Percentiles rank a stretch among this genome's conserved stretches.
Evolutionary conservation across 106 monocot genomes (phyloP).

Genomic region (Acanthochlamys bracteata): DNA sequence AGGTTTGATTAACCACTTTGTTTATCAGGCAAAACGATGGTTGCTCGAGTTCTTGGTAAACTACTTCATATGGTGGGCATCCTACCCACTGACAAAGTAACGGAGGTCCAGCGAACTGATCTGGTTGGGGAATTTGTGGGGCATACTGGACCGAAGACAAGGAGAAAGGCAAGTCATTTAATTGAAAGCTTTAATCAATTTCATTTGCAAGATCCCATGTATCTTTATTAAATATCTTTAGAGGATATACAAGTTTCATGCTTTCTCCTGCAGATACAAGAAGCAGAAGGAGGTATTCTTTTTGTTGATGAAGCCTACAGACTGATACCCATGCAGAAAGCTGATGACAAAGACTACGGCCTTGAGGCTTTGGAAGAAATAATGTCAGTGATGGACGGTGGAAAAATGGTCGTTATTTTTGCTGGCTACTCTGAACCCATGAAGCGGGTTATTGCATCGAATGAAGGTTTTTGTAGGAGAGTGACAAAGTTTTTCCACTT

Average conservation of each 20-base stretch:
- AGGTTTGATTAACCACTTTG: too few relatives aligned
- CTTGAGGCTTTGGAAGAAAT: conserved; percentile 93
- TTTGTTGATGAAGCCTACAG: conserved; percentile 97
- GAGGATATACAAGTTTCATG: too few relatives aligned
- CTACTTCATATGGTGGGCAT: conserved; percentile 90
- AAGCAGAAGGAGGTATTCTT: conserved; percentile 93
- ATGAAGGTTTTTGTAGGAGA: conserved; percentile 86
- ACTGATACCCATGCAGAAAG: conserved; percentile 84
- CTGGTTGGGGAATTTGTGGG: conserved; percentile 97
- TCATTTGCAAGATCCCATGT: too few relatives aligned
- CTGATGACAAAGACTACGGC: conserved; percentile 95
- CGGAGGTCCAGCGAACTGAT: conserved; percentile 93
- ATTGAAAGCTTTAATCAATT: too few relatives aligned
- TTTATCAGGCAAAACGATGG: conserved; percentile 86
- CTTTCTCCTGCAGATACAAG: conserved; percentile 43
- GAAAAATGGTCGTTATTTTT: conserved; percentile 79
- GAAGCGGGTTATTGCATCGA: conserved; percentile 81
- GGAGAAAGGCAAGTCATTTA: conserved; percentile 52
- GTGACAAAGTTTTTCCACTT: conserved; percentile 92
- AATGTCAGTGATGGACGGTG: conserved; percentile 94
- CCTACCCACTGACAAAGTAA: conserved; percentile 81
- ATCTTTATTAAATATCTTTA: too few relatives aligned
- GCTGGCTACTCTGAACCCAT: conserved; percentile 91
- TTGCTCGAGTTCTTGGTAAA: conserved; percentile 77
- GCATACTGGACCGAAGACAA: conserved; percentile 96